These are phyloP conservation scores for Stemphylium vesicarium DNA, from an alignment of 2,329 filamentous ascomycete species.

Conservation along the genomic window DNA sequence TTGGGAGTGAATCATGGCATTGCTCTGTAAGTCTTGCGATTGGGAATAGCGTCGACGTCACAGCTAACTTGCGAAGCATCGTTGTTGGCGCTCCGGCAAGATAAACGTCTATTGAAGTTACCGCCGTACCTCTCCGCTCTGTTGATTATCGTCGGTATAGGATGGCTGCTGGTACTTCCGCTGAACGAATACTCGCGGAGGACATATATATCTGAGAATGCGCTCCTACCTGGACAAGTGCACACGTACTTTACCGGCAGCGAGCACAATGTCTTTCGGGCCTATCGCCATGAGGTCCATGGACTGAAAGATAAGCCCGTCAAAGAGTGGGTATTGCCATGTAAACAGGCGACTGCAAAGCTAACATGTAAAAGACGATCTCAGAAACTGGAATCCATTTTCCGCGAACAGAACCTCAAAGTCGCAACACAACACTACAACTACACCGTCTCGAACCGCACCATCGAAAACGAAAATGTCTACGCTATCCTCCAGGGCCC, in stretches of 20 bases:
- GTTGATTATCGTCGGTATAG: conserved; percentile 82
- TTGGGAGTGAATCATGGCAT: conserved; percentile 38
- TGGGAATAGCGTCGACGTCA: background rate
- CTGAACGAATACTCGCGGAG: conserved; percentile 87
- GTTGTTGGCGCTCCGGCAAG: conserved; percentile 74
- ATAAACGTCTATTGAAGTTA: conserved; percentile 80
- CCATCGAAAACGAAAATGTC: conserved; percentile 81
- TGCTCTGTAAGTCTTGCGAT: conserved; percentile 39
- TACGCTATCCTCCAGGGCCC: conserved; percentile 95
- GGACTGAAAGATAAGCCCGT: conserved; percentile 57
- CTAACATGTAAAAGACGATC: conserved; percentile 59
- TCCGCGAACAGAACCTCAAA: conserved; percentile 82
- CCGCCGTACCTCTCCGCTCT: conserved; percentile 87
- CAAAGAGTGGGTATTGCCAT: conserved; percentile 41
- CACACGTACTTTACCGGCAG: conserved; percentile 97
- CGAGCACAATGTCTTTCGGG: conserved; percentile 92
- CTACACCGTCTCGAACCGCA: conserved; percentile 78
- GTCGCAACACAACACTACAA: conserved; percentile 86
- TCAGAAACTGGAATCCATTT: conserved; percentile 74
- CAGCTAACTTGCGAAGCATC: conserved; percentile 52
- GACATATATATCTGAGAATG: conserved; percentile 98
- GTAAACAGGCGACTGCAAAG: background rate
- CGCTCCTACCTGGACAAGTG: conserved; percentile 91
- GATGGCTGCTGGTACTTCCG: conserved; percentile 89
- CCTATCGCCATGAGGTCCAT: conserved; percentile 84